Evolutionary conservation across 352 stramenopile species (phyloP).

Genomic region (Pythium vanterpoolii): DNA sequence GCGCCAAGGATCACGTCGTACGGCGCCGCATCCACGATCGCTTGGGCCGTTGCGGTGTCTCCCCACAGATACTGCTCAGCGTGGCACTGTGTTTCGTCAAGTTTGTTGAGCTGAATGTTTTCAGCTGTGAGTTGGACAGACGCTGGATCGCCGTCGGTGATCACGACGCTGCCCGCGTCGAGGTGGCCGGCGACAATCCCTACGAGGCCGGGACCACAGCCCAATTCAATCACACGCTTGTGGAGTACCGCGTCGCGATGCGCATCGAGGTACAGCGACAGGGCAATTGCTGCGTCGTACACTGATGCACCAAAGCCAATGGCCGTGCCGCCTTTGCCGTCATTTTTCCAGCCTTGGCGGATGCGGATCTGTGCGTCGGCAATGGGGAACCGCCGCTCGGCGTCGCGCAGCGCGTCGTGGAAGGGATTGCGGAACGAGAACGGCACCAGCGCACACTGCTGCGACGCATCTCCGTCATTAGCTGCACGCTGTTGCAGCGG

Average conservation of each 20-base stretch:
- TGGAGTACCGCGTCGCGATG: conserved; percentile 41
- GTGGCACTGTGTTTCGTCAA: conserved; percentile 23
- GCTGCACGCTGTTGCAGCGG: neutral
- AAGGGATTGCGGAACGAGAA: conserved; percentile 77
- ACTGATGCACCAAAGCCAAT: conserved; percentile 81
- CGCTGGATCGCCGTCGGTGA: conserved; percentile 71
- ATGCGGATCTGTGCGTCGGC: conserved; percentile 53
- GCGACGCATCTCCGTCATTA: neutral
- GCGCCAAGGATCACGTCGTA: conserved; percentile 78
- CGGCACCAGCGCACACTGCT: conserved; percentile 42
- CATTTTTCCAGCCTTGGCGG: conserved; percentile 72
- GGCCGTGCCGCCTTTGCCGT: conserved; percentile 65
- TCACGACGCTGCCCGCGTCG: conserved; percentile 37
- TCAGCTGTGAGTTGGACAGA: conserved; percentile 60
- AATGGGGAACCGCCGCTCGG: conserved; percentile 65
- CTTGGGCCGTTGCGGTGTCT: conserved; percentile 28
- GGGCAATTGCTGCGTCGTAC: conserved; percentile 73
- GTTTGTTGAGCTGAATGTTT: conserved; percentile 49
- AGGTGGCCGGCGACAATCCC: conserved; percentile 61
- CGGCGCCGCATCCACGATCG: conserved; percentile 20
- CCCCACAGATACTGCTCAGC: conserved; percentile 64
- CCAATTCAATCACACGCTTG: conserved; percentile 72
- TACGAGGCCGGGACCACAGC: conserved; percentile 70
- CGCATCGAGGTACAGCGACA: conserved; percentile 73
- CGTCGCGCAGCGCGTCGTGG: conserved; percentile 66